Conservation (phyloP, 345 rosid genomes). For the Pistacia atlantica region DNA sequence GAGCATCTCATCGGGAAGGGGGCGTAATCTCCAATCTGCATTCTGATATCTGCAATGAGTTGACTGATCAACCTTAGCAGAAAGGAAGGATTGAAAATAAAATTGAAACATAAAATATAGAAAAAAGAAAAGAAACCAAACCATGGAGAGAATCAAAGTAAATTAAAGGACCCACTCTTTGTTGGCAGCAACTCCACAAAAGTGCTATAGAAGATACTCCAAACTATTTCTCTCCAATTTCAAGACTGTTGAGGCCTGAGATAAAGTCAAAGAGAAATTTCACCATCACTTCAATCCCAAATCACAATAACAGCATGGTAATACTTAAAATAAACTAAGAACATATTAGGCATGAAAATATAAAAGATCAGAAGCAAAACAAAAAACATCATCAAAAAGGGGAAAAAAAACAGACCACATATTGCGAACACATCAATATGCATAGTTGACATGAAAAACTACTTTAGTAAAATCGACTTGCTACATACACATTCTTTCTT, state of each 20-base stretch:
- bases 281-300: background rate
- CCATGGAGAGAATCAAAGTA: conserved; percentile 8
- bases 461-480: background rate
- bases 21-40: conserved; percentile 97
- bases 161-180: conserved; percentile 58
- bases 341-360: background rate
- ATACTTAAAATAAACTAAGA: too few relatives aligned
- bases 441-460: background rate
- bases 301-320: background rate
- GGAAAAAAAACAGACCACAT: background rate
- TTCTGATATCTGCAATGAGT: conserved; percentile 79
- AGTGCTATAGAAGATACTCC: conserved; percentile 75
- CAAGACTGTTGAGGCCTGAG: conserved; percentile 86
- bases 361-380: background rate
- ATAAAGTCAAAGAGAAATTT: conserved; percentile 10
- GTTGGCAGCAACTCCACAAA: conserved; percentile 81
- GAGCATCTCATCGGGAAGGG: conserved; percentile 83
- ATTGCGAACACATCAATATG: background rate
- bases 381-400: background rate
- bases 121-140: background rate
- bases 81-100: background rate
- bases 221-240: conserved; percentile 90
- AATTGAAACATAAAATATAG: conserved; percentile 4
- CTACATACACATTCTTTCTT: too few relatives aligned
- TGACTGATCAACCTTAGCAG: conserved; percentile 21